Evolutionary conservation across 1,284 basidiomycete genomes (phyloP), one percentile per base, ranked within the genome.

Genomic region (Moesziomyces aphidis): DNA sequence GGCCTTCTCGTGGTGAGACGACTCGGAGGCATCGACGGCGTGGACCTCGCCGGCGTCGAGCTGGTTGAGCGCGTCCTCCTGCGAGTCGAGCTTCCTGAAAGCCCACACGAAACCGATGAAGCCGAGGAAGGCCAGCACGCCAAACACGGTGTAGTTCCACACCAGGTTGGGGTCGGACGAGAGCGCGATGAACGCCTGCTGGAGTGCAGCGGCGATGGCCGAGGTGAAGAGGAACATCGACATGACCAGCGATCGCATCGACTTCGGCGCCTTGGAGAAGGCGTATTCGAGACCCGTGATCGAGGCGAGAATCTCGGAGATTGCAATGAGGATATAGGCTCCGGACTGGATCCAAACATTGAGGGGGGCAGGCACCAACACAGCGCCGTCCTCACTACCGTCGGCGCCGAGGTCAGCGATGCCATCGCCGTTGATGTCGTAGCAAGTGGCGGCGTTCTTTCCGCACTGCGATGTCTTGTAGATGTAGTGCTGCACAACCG

Each of bases 211-310:
- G 11, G 86, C 82, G 73, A 93, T 61, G 21, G 92, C 91, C 39
- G 83, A 88, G 83, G 85, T 90, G 86, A 94, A 92, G 44, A 93
- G 86, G 92, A 84, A 81, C 48, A 79, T 57, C 31, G 67, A 68
- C 82, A 83, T 85, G 56, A 86, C 83, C 42, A 86, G 79, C 34
- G 84, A 85, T 9, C 84, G 79, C 86, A 86, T 85, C 64, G 81
- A 83, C 62, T 78, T 83, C 57, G 86, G 86, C 10, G 86, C 85
- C 74, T 85, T 94, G 64, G 91, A 93, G 87, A 92, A 94, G n/a
- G 93, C 93, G 83, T 94, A 94, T 85, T 95, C 93, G 73, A 87
- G 80, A 55, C 86, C 85, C 21, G 93, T 94, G 85, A 95, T 93
- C 10, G 91, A 92, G 1, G 93, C 92, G 56, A 95, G 89, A 81